phyloP scores from a whole-genome alignment of 2,329 filamentous ascomycete genomes.

The Phialophora verrucosa region DNA sequence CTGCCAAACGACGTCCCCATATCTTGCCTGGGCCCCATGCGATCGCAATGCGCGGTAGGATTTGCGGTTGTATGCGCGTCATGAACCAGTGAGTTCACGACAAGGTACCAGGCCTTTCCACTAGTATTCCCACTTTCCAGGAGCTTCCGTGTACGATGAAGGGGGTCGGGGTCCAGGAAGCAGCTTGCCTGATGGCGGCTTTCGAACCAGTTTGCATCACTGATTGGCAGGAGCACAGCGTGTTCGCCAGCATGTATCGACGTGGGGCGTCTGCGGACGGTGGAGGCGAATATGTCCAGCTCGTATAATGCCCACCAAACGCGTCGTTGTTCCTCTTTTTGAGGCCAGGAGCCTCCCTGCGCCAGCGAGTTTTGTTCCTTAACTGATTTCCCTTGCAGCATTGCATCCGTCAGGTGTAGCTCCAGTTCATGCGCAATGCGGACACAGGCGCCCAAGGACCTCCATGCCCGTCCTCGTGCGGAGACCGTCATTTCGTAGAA shows the following conservation, averaged over 20 bases:
- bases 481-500: slow-evolving; percentile 14
- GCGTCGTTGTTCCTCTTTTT: slow-evolving; percentile 15
- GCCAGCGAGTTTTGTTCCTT: slow-evolving; percentile 1
- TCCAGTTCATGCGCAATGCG: slow-evolving; percentile 19
- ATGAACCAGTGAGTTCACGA: slow-evolving; percentile 13
- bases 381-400: slow-evolving; percentile 7
- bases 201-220: slow-evolving; percentile 9
- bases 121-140: slow-evolving; percentile 11
- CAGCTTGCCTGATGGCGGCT: slow-evolving; percentile 12
- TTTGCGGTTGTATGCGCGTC: slow-evolving; percentile 11
- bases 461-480: slow-evolving; percentile 15
- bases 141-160: slow-evolving; percentile 14
- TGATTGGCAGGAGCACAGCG: slow-evolving; percentile 15
- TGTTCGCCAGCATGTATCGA: slow-evolving; percentile 13
- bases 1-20: background rate
- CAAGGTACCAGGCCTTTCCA: slow-evolving; percentile 14
- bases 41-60: slow-evolving; percentile 11
- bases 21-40: background rate
- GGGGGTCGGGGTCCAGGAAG: slow-evolving; percentile 13
- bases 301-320: slow-evolving; percentile 19
- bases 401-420: slow-evolving; percentile 17
- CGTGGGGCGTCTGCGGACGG: slow-evolving; percentile 12
- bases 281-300: slow-evolving; percentile 18
- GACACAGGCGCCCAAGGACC: slow-evolving; percentile 13
- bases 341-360: slow-evolving; percentile 1